Evolutionary conservation across 371 early-diverging fungal species (phyloP).

Genomic region (Apophysomyces elegans): DNA sequence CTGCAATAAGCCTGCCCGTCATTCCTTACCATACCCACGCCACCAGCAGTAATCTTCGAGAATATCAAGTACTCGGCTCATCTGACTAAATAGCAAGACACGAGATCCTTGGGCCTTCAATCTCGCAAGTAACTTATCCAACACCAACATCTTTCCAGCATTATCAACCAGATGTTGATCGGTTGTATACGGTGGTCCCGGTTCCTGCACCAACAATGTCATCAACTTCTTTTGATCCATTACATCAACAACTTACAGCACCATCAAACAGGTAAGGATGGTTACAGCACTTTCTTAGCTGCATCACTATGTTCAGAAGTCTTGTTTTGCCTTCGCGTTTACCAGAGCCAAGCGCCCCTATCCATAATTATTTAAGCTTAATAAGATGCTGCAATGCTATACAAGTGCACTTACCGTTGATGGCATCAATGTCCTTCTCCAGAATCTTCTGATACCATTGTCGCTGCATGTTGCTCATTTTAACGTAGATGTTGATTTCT

Average conservation of each 20-base stretch:
- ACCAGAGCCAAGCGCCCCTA: slow-evolving; percentile 50
- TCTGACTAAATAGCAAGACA: slow-evolving; percentile 98
- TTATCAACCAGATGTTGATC: slow-evolving; percentile 97
- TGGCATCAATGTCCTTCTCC: slow-evolving; percentile 97
- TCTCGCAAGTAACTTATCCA: slow-evolving; percentile 90
- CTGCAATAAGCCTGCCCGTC: neutral
- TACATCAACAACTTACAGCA: slow-evolving; percentile 61
- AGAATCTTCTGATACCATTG: slow-evolving; percentile 97
- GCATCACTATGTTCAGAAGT: slow-evolving; percentile 99
- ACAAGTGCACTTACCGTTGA: slow-evolving; percentile 70
- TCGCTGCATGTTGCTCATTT: slow-evolving; percentile 95
- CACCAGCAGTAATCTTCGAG: slow-evolving; percentile 98
- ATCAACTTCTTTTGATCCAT: neutral
- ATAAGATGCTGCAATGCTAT: neutral
- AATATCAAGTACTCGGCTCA: slow-evolving; percentile 98
- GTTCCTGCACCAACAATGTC: slow-evolving; percentile 35
- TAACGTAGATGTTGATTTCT: slow-evolving; percentile 94
- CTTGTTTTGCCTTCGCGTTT: slow-evolving; percentile 84
- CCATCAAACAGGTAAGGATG: slow-evolving; percentile 99
- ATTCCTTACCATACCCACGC: slow-evolving; percentile 72
- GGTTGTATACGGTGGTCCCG: slow-evolving; percentile 94
- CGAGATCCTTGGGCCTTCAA: slow-evolving; percentile 93
- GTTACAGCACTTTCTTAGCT: slow-evolving; percentile 99
- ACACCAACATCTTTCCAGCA: slow-evolving; percentile 90
- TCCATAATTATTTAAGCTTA: neutral